A percentile compares a stretch with the other conserved stretches of the same genome.
Conservation (phyloP, 129 eudicot species). For the Rutidosis leptorrhynchoides region DNA sequence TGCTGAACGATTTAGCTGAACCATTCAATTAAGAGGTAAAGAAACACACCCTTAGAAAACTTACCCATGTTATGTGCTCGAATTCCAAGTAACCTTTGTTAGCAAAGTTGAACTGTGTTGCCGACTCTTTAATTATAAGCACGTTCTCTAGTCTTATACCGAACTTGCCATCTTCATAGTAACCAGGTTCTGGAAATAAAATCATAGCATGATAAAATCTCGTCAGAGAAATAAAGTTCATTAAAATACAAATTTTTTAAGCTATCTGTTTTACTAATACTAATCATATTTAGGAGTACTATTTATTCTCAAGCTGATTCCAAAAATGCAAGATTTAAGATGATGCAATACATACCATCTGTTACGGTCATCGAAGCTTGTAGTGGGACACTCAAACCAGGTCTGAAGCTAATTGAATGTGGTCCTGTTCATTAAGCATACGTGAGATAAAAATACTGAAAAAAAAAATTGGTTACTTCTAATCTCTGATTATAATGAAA, state of each 20-base stretch:
- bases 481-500: neutral
- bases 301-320: neutral
- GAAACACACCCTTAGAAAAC: too few relatives aligned
- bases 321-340: neutral
- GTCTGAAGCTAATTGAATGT: slow-evolving; percentile 85
- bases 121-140: slow-evolving; percentile 77
- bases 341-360: slow-evolving; percentile 54
- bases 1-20: too few relatives aligned
- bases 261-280: neutral
- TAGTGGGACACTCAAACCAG: slow-evolving; percentile 73
- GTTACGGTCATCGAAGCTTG: slow-evolving; percentile 96
- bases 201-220: neutral
- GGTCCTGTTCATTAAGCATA: slow-evolving; percentile 57
- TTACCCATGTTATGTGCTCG: slow-evolving; percentile 97
- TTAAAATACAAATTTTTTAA: neutral
- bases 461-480: neutral
- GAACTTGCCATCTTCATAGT: slow-evolving; percentile 92
- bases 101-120: slow-evolving; percentile 79
- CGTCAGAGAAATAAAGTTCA: neutral
- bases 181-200: slow-evolving; percentile 81
- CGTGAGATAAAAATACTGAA: neutral
- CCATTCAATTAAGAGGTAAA: too few relatives aligned
- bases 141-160: slow-evolving; percentile 96
- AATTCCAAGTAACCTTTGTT: slow-evolving; percentile 77
- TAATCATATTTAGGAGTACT: neutral